Percentiles rank a stretch among this genome's conserved stretches.
Conservation (phyloP, 2,329 filamentous ascomycete species). For the Claviceps fusiformis region DNA sequence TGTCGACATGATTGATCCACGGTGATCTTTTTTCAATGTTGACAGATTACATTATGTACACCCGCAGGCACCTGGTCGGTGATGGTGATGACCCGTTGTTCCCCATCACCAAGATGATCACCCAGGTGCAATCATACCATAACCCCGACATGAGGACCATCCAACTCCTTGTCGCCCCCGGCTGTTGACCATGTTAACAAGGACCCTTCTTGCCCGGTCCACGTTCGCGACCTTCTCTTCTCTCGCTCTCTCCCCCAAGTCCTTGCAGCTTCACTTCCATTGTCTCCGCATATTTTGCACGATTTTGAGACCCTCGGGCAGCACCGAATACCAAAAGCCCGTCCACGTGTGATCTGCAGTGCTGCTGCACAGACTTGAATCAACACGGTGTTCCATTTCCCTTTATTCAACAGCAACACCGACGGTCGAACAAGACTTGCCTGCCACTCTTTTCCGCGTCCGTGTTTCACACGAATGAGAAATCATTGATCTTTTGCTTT, state of each 20-base stretch:
- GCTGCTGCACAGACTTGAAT: not conserved
- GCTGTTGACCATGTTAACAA: too few relatives aligned
- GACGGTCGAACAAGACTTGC: constrained; percentile 1
- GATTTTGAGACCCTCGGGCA: not conserved
- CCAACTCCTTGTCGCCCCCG: not conserved
- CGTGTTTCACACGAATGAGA: constrained; percentile 11
- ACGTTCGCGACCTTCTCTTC: not conserved
- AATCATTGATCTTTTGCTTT: constrained; percentile 8
- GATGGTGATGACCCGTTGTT: not conserved
- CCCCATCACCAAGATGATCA: not conserved
- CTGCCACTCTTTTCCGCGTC: constrained; percentile 8
- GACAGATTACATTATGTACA: not conserved
- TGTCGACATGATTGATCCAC: not conserved
- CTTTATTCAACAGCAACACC: constrained; percentile 3
- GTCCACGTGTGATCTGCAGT: not conserved
- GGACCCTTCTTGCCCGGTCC: not conserved
- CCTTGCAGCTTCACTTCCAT: not conserved
- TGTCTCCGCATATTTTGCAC: not conserved
- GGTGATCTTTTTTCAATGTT: not conserved
- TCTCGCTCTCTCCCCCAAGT: too few relatives aligned
- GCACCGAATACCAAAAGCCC: not conserved
- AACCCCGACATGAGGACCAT: not conserved
- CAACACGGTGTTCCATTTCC: not conserved
- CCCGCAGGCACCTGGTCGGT: not conserved
- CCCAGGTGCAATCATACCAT: not conserved